Percentiles rank a stretch among this genome's conserved stretches.
phyloP scores from a whole-genome alignment of 257 asterid species.

The Plantago elongata region DNA sequence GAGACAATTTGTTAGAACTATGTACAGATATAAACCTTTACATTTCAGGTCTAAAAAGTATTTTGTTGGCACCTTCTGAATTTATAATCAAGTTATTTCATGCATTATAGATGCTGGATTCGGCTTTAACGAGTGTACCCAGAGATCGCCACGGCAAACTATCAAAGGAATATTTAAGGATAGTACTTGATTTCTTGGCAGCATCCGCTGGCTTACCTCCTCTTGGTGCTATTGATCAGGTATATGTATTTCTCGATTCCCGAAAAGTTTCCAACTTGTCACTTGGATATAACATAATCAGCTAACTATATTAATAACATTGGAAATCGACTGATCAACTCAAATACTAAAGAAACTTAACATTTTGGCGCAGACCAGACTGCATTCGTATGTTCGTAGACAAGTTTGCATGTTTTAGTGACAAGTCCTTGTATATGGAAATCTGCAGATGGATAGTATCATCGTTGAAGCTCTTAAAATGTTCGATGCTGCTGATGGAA shows the following conservation, averaged over 20 bases:
- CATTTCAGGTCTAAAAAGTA: neutral
- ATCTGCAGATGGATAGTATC: slow-evolving; percentile 65
- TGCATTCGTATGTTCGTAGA: too few species aligned
- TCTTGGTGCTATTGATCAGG: slow-evolving; percentile 76
- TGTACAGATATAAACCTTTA: neutral
- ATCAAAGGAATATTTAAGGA: slow-evolving; percentile 55
- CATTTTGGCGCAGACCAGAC: too few species aligned
- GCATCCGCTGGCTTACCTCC: slow-evolving; percentile 89
- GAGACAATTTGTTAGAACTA: neutral
- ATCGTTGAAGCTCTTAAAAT: slow-evolving; percentile 50
- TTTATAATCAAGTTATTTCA: neutral
- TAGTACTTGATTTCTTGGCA: slow-evolving; percentile 66
- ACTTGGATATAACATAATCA: neutral
- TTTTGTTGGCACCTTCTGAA: neutral
- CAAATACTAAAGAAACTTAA: too few species aligned
- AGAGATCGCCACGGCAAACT: slow-evolving; percentile 65
- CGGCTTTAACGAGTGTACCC: slow-evolving; percentile 45
- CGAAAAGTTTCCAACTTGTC: neutral
- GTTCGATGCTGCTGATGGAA: slow-evolving; percentile 58
- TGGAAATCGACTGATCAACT: too few species aligned
- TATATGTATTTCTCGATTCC: slow-evolving; percentile 16
- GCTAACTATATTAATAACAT: neutral
- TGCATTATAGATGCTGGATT: slow-evolving; percentile 51
- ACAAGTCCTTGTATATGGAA: neutral
- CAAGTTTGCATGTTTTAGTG: too few species aligned